Base-by-base conservation (phyloP, 179 eudicot species). In the Camellia oleifera region DNA sequence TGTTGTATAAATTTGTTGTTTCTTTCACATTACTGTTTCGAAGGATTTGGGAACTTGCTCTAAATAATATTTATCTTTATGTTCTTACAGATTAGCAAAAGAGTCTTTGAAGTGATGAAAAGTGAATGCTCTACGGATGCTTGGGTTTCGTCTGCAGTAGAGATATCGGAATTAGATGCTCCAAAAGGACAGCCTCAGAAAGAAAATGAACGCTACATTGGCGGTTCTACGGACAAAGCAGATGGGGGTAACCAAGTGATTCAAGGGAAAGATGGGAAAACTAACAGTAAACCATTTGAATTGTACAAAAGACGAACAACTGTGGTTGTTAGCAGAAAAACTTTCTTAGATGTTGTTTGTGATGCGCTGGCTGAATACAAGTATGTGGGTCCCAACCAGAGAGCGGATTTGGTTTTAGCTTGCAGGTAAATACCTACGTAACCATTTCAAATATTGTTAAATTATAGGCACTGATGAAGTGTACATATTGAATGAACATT, bases 331-430 rank as follows among this genome's bases (percentile, higher is more conserved):
- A 83, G 85, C 78, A 92, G 99, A 85, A 87, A 84, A 50, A 80
- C 77, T 62, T 95, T 95, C 70, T 76, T 94, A 76, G 95, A 92
- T 85, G 91, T 92, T 84, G 95, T 94, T 4, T 95, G 94, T 86
- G 95, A 90, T 79, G 95, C 90, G 58, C 92, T 95, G 54, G 82
- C 98, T 26, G 95, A 91, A 79, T 95, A 95, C 86, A 95, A 95
- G 84, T 95, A 95, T 80, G 86, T 95, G 79, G 90, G 94, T 63
- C 97, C 91, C 48, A 89, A 90, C 75, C 99, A 95, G 85, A 91
- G 98, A 85, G 94, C 92, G 46, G 99, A 95, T 86, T 87, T 95
- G 81, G 86, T 89, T 76, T 83, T 94, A 90, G 97, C 99, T 76
- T 95, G 99, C 95, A 94, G 99, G 99, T 94, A 90, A 1, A 32